Conservation (phyloP, 2,329 filamentous ascomycete genomes). For the Bipolaris cookei region DNA sequence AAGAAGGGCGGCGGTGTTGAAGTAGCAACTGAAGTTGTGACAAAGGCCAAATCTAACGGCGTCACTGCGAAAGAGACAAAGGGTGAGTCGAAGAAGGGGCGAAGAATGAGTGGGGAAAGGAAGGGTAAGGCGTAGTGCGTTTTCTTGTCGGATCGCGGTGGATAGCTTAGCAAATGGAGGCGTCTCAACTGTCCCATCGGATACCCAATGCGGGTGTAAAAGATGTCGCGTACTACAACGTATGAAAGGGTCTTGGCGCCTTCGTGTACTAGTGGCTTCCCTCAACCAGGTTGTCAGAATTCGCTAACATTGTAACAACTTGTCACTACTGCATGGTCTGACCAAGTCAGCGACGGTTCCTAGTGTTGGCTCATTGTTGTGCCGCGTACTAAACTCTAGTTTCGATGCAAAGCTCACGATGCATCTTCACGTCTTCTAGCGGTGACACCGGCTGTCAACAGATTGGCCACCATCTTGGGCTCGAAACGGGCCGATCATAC, state of each 20-base stretch:
- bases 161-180: neutral
- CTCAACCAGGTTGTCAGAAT: neutral
- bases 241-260: neutral
- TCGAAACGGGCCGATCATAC: neutral
- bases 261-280: neutral
- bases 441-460: neutral
- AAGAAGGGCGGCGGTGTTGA: slow-evolving; percentile 18
- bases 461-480: neutral
- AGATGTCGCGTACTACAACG: neutral
- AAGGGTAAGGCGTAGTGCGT: slow-evolving; percentile 26
- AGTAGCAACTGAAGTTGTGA: slow-evolving; percentile 11
- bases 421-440: slow-evolving; percentile 6
- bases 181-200: neutral
- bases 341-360: neutral
- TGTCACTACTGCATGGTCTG: neutral
- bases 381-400: neutral
- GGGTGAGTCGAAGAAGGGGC: slow-evolving; percentile 22
- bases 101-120: slow-evolving; percentile 31
- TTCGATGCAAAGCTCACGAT: neutral
- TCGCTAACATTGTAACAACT: neutral
- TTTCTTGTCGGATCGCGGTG: neutral
- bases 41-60: slow-evolving; percentile 8
- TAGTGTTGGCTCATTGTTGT: no score
- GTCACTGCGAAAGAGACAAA: slow-evolving; percentile 19
- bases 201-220: slow-evolving; percentile 4